Conservation (phyloP, 2,329 filamentous ascomycete species). For the Fusarium sororula region DNA sequence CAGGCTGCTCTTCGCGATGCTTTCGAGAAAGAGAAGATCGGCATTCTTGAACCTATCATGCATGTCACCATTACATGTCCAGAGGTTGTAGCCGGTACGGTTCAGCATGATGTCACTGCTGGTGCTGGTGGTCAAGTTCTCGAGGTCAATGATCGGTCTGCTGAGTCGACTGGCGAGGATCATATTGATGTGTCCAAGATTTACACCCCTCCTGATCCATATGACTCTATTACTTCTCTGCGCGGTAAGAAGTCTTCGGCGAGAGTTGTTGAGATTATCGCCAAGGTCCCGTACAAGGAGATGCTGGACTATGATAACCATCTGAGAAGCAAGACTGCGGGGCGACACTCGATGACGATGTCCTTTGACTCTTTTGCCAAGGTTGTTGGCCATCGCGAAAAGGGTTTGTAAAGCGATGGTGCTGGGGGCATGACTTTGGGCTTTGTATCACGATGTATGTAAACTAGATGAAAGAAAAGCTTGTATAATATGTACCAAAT, state of each 20-base stretch:
- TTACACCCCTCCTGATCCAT: slow-evolving; percentile 90
- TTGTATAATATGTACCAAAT: neutral
- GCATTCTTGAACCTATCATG: slow-evolving; percentile 94
- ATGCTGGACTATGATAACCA: slow-evolving; percentile 96
- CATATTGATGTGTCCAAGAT: slow-evolving; percentile 76
- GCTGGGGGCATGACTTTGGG: neutral
- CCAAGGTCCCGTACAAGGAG: slow-evolving; percentile 91
- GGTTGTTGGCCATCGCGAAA: slow-evolving; percentile 65
- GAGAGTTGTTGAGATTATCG: slow-evolving; percentile 73
- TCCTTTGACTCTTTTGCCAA: slow-evolving; percentile 66
- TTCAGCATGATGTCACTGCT: slow-evolving; percentile 83
- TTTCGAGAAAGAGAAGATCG: slow-evolving; percentile 62
- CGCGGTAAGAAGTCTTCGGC: slow-evolving; percentile 59
- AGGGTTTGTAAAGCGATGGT: slow-evolving; percentile 48
- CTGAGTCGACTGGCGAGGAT: slow-evolving; percentile 48
- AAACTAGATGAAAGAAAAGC: neutral
- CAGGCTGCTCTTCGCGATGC: slow-evolving; percentile 73
- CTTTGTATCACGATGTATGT: slow-evolving; percentile 14
- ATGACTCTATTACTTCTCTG: slow-evolving; percentile 67
- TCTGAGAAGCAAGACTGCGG: slow-evolving; percentile 86
- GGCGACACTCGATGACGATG: slow-evolving; percentile 72
- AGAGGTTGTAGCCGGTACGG: slow-evolving; percentile 79
- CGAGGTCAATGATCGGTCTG: slow-evolving; percentile 69
- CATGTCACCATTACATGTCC: slow-evolving; percentile 86
- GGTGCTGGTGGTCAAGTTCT: slow-evolving; percentile 77